Conservation (phyloP, 805 yeast species). For the Wickerhamiella dianesei region DNA sequence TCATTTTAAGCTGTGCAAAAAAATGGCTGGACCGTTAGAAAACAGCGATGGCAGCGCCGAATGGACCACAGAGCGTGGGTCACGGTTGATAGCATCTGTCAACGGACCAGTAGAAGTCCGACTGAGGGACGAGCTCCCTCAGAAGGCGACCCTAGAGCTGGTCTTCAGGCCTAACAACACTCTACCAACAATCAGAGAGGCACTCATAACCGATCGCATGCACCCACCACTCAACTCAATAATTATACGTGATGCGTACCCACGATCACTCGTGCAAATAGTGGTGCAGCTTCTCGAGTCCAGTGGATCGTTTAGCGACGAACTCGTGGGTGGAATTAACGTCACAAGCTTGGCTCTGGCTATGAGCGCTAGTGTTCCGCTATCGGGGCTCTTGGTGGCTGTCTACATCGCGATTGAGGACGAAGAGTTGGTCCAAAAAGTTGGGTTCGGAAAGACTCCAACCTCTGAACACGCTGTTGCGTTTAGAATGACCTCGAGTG, state of each 20-base stretch:
- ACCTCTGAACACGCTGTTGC: constrained; percentile 54
- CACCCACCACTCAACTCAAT: constrained; percentile 46
- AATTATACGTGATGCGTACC: constrained; percentile 51
- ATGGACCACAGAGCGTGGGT: constrained; percentile 29
- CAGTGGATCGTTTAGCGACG: constrained; percentile 33
- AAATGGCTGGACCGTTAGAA: constrained; percentile 25
- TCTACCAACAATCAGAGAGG: constrained; percentile 58
- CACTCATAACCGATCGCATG: constrained; percentile 57
- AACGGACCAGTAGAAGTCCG: constrained; percentile 86
- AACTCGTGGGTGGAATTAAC: constrained; percentile 58
- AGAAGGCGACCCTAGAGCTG: constrained; percentile 62
- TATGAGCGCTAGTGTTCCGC: constrained; percentile 64
- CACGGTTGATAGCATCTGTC: constrained; percentile 44
- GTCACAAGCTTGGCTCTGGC: constrained; percentile 54
- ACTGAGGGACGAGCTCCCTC: constrained; percentile 71
- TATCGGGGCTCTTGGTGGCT: constrained; percentile 50
- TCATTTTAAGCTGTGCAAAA: neutral
- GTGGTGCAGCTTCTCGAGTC: constrained; percentile 50
- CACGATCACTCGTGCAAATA: constrained; percentile 64
- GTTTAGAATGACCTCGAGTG: constrained; percentile 37
- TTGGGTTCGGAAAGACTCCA: constrained; percentile 30
- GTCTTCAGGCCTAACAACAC: constrained; percentile 70
- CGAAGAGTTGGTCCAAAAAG: constrained; percentile 31
- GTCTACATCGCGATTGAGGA: constrained; percentile 30
- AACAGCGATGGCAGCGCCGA: constrained; percentile 76